Evolutionary conservation across 1,139 yeast species (phyloP).

Genomic region (Blastobotrys aristatus): DNA sequence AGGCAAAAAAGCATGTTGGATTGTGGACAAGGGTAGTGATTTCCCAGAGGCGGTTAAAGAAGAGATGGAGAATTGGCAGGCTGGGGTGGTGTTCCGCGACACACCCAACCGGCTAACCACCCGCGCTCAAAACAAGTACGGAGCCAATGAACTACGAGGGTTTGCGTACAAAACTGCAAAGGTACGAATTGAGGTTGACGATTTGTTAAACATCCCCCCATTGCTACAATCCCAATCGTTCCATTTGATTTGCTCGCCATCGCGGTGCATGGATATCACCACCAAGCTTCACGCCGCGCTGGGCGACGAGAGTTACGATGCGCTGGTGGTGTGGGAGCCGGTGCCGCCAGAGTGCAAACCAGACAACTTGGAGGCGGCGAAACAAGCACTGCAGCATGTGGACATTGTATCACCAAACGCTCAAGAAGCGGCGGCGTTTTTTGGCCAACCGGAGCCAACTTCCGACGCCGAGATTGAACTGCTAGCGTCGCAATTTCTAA

Average conservation of each 20-base stretch:
- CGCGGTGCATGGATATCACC: slow-evolving; percentile 48
- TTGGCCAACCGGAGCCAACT: slow-evolving; percentile 48
- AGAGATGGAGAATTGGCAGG: slow-evolving; percentile 54
- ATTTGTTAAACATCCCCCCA: slow-evolving; percentile 42
- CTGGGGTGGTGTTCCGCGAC: slow-evolving; percentile 53
- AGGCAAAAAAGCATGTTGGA: slow-evolving; percentile 49
- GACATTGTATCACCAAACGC: slow-evolving; percentile 78
- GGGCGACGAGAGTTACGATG: slow-evolving; percentile 10
- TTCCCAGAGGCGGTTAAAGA: slow-evolving; percentile 51
- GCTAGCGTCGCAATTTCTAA: slow-evolving; percentile 43
- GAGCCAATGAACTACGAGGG: slow-evolving; percentile 48
- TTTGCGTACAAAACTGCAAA: slow-evolving; percentile 60
- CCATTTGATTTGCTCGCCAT: slow-evolving; percentile 75
- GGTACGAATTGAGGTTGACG: slow-evolving; percentile 56
- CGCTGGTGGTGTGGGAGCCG: slow-evolving; percentile 69
- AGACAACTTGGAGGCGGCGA: slow-evolving; percentile 40
- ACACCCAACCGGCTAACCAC: slow-evolving; percentile 59
- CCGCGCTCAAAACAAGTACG: slow-evolving; percentile 74
- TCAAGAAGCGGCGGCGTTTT: slow-evolving; percentile 66
- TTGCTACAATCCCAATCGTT: slow-evolving; percentile 45
- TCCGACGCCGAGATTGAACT: slow-evolving; percentile 37
- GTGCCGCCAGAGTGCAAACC: slow-evolving; percentile 68
- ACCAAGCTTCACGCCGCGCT: slow-evolving; percentile 41
- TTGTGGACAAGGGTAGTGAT: slow-evolving; percentile 75
- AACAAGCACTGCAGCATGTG: slow-evolving; percentile 40